A percentile compares a stretch with the other conserved stretches of the same genome.
phyloP scores from a whole-genome alignment of 306 rosid species.

The Corylus heterophylla region DNA sequence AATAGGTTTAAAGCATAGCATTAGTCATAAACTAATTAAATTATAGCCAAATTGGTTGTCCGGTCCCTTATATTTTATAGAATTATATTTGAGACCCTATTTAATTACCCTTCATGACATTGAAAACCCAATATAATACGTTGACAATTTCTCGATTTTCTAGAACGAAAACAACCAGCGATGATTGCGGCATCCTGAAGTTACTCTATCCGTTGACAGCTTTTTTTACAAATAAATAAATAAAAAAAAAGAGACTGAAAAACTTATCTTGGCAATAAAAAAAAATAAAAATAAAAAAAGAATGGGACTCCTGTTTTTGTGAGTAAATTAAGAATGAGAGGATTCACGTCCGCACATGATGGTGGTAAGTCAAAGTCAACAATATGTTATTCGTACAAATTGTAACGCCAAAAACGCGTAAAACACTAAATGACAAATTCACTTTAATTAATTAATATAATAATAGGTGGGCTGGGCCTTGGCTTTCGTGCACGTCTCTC shows the following conservation, averaged over 20 bases:
- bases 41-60: no score
- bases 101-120: not conserved
- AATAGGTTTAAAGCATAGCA: no score
- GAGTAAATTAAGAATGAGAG: not conserved
- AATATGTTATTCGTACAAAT: constrained; percentile 18
- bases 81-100: no score
- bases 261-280: not conserved
- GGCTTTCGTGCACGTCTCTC: constrained; percentile 71
- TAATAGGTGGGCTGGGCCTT: constrained; percentile 25
- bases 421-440: constrained; percentile 34
- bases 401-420: constrained; percentile 59
- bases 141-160: constrained; percentile 27
- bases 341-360: constrained; percentile 32
- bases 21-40: no score
- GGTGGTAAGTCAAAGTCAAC: constrained; percentile 59
- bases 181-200: constrained; percentile 50
- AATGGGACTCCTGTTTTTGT: not conserved
- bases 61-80: no score
- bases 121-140: constrained; percentile 14
- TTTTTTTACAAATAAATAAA: not conserved
- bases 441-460: constrained; percentile 4
- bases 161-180: constrained; percentile 36
- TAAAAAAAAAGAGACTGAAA: not conserved
- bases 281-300: not conserved
- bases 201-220: constrained; percentile 5